Base-by-base conservation (phyloP, 805 yeast species). In the Sugiyamaella floridensis region DNA sequence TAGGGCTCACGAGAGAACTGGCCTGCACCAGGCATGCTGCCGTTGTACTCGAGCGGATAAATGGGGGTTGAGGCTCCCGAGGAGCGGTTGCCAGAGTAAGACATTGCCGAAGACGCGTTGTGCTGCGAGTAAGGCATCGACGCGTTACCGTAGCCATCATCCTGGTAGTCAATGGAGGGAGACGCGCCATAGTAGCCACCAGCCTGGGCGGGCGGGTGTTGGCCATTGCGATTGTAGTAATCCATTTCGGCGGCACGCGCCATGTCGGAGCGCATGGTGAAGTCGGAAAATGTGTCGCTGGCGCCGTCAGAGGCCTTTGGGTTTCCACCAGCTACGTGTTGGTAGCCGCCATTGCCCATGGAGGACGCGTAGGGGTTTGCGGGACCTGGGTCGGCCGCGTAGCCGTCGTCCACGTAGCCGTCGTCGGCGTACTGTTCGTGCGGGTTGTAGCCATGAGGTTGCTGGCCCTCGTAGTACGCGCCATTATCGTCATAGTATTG, bases 61-160 rank as follows among this genome's bases (percentile, higher is more conserved):
- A 88, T 81, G 18, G 99, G 98, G 43, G 99, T 93, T 1, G 96
- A 88, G 43, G 96, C 88, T 56, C 97, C 97, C 11, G 95, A 83
- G 0, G 93, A 85, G 65, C 93, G 80, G 65, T 85, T 85, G 43
- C 84, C 90, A 58, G 86, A 93, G 65, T 85, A 89, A 4, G 96
- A 87, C 61, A 80, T 81, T 56, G 80, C 85, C 50, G 79, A 73
- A 29, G 74, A 62, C 32, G 63, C 62, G 15, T 60, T 55, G 9
- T 57, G 48, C 29, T 66, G 62, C 20, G 48, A 18, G 3, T 19
- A 14, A 32, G 52, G 43, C 18, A 26, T 49, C 57, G 57, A 60
- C 56, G 53, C 60, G 58, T 45, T 46, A 44, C 56, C 54, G 26
- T 54, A 53, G 20, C 52, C 59, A 29, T 64, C 66, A 48, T 63